Percentiles rank a stretch among this genome's conserved stretches.
Conservation (phyloP, 345 rosid genomes). For the Arabidopsis arenosa region DNA sequence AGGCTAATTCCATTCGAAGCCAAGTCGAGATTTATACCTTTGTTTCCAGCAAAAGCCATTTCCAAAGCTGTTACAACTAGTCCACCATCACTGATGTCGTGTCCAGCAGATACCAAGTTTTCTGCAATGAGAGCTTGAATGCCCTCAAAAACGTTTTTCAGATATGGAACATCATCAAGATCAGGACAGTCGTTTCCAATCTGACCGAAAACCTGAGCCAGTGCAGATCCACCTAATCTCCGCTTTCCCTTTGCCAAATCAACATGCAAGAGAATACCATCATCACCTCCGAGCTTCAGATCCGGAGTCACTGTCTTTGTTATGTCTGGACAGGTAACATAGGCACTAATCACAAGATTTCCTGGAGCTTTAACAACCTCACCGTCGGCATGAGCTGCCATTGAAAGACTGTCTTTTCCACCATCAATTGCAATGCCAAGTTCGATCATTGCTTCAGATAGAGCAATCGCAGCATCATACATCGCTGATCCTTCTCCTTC, state of each 20-base stretch:
- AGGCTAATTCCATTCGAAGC: conserved; percentile 63
- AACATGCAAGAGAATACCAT: conserved; percentile 74
- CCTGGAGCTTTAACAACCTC: conserved; percentile 98
- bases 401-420: conserved; percentile 93
- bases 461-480: conserved; percentile 89
- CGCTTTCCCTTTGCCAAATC: conserved; percentile 88
- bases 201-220: conserved; percentile 87
- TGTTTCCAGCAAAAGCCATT: conserved; percentile 96
- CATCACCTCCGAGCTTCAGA: conserved; percentile 72
- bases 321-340: conserved; percentile 86
- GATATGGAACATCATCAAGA: conserved; percentile 77
- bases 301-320: conserved; percentile 93
- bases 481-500: conserved; percentile 96
- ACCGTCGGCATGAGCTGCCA: conserved; percentile 83
- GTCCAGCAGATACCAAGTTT: conserved; percentile 82
- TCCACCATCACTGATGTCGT: conserved; percentile 96
- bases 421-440: conserved; percentile 98
- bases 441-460: conserved; percentile 87
- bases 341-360: conserved; percentile 86
- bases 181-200: conserved; percentile 90
- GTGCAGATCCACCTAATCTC: conserved; percentile 88
- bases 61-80: conserved; percentile 73
- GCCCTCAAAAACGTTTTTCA: conserved; percentile 69
- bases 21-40: conserved; percentile 65
- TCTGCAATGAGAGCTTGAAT: conserved; percentile 70